phyloP scores from a whole-genome alignment of 768 basidiomycete genomes.

The Mycena maculata region DNA sequence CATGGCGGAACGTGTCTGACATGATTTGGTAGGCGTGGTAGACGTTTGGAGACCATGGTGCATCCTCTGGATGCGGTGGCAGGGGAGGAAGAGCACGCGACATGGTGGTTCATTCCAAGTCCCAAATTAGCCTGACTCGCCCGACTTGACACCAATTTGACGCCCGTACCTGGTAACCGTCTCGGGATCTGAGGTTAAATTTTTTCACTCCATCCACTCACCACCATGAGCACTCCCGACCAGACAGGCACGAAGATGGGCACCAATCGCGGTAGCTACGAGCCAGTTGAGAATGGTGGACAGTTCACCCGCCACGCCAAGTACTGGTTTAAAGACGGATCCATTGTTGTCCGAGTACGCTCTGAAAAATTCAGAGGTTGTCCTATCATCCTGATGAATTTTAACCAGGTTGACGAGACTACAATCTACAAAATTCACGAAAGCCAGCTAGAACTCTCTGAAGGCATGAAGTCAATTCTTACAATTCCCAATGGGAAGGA shows the following conservation, averaged over 20 bases:
- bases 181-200: background rate
- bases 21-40: background rate
- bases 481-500: background rate
- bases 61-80: background rate
- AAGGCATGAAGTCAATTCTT: background rate
- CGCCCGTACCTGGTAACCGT: background rate
- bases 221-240: background rate
- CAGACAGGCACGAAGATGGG: background rate
- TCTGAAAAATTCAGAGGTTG: background rate
- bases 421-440: background rate
- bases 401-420: background rate
- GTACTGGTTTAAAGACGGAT: background rate
- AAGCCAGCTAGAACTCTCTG: background rate
- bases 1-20: background rate
- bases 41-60: conserved; percentile 14
- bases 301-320: background rate
- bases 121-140: background rate
- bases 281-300: background rate
- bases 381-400: background rate
- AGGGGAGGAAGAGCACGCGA: conserved; percentile 2
- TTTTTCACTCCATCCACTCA: background rate
- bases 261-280: background rate
- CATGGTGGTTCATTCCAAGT: conserved; percentile 7
- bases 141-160: too few relatives aligned
- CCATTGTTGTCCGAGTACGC: background rate